A percentile compares a stretch with the other conserved stretches of the same genome.
Conservation (phyloP, 2,329 filamentous ascomycete genomes). For the Penicillium sumatraense region DNA sequence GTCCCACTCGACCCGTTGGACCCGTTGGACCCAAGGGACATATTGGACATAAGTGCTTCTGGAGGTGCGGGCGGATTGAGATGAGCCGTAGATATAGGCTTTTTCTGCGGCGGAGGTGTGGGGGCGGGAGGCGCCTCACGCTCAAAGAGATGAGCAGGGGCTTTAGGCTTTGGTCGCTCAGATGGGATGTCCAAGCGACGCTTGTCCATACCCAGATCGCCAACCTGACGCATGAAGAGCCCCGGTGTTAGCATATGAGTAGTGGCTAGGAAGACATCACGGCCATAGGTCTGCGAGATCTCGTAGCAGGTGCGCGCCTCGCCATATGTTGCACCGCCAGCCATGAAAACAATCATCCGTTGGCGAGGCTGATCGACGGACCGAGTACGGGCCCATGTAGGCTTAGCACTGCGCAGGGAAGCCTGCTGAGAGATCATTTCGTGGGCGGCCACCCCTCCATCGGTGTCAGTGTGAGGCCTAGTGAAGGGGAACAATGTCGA, state of each 20-base stretch:
- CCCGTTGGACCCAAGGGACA: conserved; percentile 43
- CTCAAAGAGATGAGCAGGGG: conserved; percentile 86
- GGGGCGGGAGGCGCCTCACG: conserved; percentile 64
- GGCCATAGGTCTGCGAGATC: conserved; percentile 69
- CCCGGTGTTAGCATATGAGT: conserved; percentile 91
- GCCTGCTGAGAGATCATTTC: conserved; percentile 60
- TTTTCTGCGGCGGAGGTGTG: conserved; percentile 30
- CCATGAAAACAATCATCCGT: conserved; percentile 90
- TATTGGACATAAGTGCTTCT: conserved; percentile 39
- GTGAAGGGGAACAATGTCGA: conserved; percentile 71
- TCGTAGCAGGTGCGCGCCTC: conserved; percentile 91
- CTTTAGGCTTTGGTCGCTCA: conserved; percentile 77
- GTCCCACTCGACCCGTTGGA: conserved; percentile 28
- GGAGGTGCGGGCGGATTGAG: conserved; percentile 35
- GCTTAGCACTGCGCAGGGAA: conserved; percentile 87
- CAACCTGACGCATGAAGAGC: conserved; percentile 80
- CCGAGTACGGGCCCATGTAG: conserved; percentile 89
- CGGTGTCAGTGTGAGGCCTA: conserved; percentile 64
- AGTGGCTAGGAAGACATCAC: conserved; percentile 85
- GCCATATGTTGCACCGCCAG: conserved; percentile 91
- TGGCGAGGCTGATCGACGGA: conserved; percentile 80
- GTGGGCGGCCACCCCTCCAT: conserved; percentile 48
- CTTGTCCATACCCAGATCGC: conserved; percentile 76
- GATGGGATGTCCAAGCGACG: conserved; percentile 78
- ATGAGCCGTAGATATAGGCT: conserved; percentile 24